Conservation (phyloP, 257 asterid genomes). For the Nicotiana sylvestris region DNA sequence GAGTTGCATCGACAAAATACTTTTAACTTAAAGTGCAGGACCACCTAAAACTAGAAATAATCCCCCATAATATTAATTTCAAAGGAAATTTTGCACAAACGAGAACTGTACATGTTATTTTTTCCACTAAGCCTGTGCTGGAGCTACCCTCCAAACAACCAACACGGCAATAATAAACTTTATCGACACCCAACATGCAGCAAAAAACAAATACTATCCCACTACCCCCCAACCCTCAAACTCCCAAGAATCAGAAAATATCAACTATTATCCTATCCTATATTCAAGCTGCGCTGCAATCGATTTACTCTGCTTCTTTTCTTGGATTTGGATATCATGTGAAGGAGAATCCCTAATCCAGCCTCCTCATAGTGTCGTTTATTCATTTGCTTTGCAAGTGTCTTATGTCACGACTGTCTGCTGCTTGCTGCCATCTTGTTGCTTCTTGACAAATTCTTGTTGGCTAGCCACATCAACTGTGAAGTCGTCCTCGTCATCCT, state of each 20-base stretch:
- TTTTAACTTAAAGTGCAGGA: not conserved
- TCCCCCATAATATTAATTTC: conserved; percentile 1
- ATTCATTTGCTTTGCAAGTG: not conserved
- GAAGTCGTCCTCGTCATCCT: conserved; percentile 33
- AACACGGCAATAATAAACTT: not conserved
- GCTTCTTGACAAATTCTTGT: conserved; percentile 29
- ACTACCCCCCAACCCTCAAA: not conserved
- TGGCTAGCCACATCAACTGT: conserved; percentile 3
- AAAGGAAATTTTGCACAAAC: not conserved
- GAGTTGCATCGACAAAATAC: not conserved
- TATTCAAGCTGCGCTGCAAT: not conserved
- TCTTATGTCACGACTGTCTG: conserved; percentile 53
- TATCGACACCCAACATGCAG: not conserved
- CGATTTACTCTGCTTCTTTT: not conserved
- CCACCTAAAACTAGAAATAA: not conserved
- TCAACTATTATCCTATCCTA: conserved; percentile 7
- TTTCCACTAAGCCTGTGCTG: conserved; percentile 8
- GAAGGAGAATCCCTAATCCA: not conserved
- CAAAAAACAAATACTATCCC: not conserved
- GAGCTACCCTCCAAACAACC: conserved; percentile 10
- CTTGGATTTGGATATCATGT: not conserved
- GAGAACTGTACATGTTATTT: conserved; percentile 41
- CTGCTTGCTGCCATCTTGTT: conserved; percentile 44
- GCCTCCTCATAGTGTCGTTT: not conserved
- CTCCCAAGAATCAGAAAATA: not conserved